These are phyloP conservation scores for Linnemannia hyalina DNA, from an alignment of 192 early-diverging fungal species.

Conservation along the genomic window DNA sequence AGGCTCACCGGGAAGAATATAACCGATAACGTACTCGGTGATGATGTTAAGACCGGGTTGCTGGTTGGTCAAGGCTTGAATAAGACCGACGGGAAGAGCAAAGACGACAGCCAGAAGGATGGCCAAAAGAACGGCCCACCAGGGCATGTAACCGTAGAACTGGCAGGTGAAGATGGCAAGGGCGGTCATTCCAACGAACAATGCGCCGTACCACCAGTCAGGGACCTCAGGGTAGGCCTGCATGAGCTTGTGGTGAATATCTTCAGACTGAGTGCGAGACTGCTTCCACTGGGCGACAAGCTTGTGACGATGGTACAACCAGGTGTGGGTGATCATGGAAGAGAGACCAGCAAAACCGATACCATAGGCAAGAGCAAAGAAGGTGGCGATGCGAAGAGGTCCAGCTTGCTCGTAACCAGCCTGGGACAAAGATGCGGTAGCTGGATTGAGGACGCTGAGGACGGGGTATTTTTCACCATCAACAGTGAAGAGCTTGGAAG, in stretches of 20 bases:
- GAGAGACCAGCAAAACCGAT: conserved; percentile 67
- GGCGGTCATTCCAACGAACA: conserved; percentile 47
- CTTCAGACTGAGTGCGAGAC: conserved; percentile 42
- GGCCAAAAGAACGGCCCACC: conserved; percentile 60
- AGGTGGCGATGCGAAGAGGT: conserved; percentile 59
- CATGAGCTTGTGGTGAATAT: conserved; percentile 78
- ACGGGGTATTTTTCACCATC: conserved; percentile 46
- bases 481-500: conserved; percentile 36
- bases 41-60: conserved; percentile 64
- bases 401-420: conserved; percentile 55
- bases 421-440: conserved; percentile 10
- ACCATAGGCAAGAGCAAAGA: conserved; percentile 64
- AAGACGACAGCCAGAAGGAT: conserved; percentile 46
- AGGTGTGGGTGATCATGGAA: conserved; percentile 66
- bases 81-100: conserved; percentile 67
- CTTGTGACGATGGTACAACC: conserved; percentile 70
- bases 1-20: conserved; percentile 63
- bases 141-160: conserved; percentile 52
- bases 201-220: conserved; percentile 59
- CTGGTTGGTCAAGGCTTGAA: conserved; percentile 65
- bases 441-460: conserved; percentile 18
- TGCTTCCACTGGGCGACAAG: conserved; percentile 56
- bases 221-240: conserved; percentile 66
- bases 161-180: conserved; percentile 43
- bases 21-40: conserved; percentile 70